Percentiles rank a stretch among this genome's conserved stretches.
Evolutionary conservation across 768 basidiomycete genomes (phyloP).

Genomic region (Boletus reticulatus): DNA sequence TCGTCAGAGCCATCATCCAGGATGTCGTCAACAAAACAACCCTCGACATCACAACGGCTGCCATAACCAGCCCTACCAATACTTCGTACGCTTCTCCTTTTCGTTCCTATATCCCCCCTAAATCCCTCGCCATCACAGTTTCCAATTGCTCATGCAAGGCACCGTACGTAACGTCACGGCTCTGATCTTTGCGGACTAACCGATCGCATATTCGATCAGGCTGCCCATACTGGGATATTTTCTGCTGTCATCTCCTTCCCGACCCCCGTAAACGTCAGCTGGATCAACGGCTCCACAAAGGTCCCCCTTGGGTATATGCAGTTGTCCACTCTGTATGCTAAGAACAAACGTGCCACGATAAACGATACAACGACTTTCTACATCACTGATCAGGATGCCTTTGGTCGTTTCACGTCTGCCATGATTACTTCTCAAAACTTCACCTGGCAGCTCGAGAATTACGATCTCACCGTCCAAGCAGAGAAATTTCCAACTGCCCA

Average conservation of each 20-base stretch:
- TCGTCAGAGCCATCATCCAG: constrained; percentile 64
- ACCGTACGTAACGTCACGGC: constrained; percentile 37
- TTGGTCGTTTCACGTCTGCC: constrained; percentile 56
- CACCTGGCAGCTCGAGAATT: constrained; percentile 61
- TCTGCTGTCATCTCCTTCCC: constrained; percentile 61
- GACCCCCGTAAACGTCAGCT: constrained; percentile 54
- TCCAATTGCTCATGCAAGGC: constrained; percentile 50
- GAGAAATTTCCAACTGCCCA: constrained; percentile 65
- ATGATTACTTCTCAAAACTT: constrained; percentile 69
- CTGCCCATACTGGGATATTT: constrained; percentile 66
- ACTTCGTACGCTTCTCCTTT: constrained; percentile 42
- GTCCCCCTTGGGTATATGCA: constrained; percentile 54
- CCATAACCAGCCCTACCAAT: constrained; percentile 54
- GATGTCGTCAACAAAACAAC: constrained; percentile 56
- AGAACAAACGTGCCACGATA: constrained; percentile 54
- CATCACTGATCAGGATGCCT: constrained; percentile 54
- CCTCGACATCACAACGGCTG: constrained; percentile 51
- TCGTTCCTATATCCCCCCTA: not conserved
- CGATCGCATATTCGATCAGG: constrained; percentile 33
- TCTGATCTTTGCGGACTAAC: not conserved
- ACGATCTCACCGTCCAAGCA: constrained; percentile 61
- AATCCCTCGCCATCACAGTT: constrained; percentile 36
- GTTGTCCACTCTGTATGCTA: constrained; percentile 47
- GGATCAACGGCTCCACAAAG: constrained; percentile 50
- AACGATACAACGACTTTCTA: constrained; percentile 59